Base-by-base conservation (phyloP, 371 early-diverging fungal species). In the Funneliformis caledonium region DNA sequence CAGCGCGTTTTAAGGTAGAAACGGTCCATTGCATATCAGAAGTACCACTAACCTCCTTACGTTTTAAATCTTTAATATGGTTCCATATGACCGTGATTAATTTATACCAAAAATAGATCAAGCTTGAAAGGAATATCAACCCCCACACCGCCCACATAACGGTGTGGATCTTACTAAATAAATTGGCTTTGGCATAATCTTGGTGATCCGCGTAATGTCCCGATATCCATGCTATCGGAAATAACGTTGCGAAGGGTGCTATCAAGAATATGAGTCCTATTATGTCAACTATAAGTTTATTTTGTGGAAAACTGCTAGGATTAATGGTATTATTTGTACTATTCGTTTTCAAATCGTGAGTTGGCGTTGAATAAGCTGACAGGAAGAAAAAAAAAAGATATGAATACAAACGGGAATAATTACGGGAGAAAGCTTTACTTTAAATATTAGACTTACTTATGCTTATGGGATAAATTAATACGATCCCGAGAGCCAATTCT, bases 21-120 rank as follows among this genome's bases (percentile, higher is more conserved):
- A 77, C 47, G 12, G 42, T 62, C 67, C 64, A 77, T 76, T 59
- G 31, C 26, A 37, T 60, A 60, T 76, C 47, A 43, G 47, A 42
- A 26, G 12, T 50, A 59, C 76, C 76, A n/a, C 59, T 61, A 22
- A 14, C 4, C 16, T 77, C 48, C n/a, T 45, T 45, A 43, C 47
- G 14, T 42, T 37, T 77, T 45, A 77, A 77, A 22, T 50, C 67
- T 43, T 45, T 47, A 42, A 65, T 48, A 45, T 64, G 67, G 26
- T 61, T 33, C 42, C 60, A 59, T 65, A 77, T 59, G 7, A 77
- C 26, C 12, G 22, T n/a, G 16, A 47, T 62, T 64, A 77, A 61
- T 43, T 64, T 77, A 59, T 45, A 77, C 77, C 77, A 77, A 64
- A 62, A 37, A 61, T 59, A 48, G 16, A 65, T 65, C 16, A 47